Percentiles rank a stretch among this genome's conserved stretches.
Evolutionary conservation across 2,329 filamentous ascomycete genomes (phyloP).

Genomic region (Diaporthe sp.): DNA sequence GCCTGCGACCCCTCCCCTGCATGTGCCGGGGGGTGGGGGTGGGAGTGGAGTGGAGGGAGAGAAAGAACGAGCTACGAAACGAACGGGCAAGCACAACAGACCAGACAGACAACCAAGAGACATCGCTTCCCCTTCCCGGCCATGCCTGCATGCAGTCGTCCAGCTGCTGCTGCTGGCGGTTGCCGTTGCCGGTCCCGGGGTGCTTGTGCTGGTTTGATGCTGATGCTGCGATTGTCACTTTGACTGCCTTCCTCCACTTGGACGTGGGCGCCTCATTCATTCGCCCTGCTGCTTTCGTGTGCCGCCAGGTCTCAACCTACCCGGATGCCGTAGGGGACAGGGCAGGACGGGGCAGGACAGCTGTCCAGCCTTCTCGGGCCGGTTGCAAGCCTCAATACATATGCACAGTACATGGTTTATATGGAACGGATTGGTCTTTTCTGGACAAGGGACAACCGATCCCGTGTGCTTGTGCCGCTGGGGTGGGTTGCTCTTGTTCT

Average conservation of each 20-base stretch:
- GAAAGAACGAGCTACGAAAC: conserved; percentile 32
- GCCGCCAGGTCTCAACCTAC: conserved; percentile 27
- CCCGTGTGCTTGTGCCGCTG: conserved; percentile 32
- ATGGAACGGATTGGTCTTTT: conserved; percentile 9
- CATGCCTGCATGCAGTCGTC: conserved; percentile 16
- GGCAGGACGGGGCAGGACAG: conserved; percentile 21
- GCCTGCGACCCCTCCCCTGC: conserved; percentile 27
- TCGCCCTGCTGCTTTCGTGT: conserved; percentile 19
- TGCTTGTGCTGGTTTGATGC: conserved; percentile 2
- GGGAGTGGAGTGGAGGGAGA: conserved; percentile 25
- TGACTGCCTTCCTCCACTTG: conserved; percentile 9
- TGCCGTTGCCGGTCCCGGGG: background rate
- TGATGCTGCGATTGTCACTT: conserved; percentile 6
- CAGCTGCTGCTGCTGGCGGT: background rate
- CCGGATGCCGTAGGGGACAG: conserved; percentile 32
- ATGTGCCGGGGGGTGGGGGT: conserved; percentile 6
- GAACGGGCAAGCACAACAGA: conserved; percentile 30
- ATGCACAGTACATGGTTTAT: conserved; percentile 9
- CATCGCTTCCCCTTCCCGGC: conserved; percentile 30
- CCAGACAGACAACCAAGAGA: conserved; percentile 12
- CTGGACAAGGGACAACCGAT: conserved; percentile 26
- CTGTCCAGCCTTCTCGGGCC: conserved; percentile 25
- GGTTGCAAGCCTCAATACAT: conserved; percentile 27
- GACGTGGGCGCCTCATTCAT: conserved; percentile 17
- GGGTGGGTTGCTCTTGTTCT: conserved; percentile 23